Evolutionary conservation across 164 flowering plant genomes (phyloP).

Genomic region (Pachysandra terminalis): DNA sequence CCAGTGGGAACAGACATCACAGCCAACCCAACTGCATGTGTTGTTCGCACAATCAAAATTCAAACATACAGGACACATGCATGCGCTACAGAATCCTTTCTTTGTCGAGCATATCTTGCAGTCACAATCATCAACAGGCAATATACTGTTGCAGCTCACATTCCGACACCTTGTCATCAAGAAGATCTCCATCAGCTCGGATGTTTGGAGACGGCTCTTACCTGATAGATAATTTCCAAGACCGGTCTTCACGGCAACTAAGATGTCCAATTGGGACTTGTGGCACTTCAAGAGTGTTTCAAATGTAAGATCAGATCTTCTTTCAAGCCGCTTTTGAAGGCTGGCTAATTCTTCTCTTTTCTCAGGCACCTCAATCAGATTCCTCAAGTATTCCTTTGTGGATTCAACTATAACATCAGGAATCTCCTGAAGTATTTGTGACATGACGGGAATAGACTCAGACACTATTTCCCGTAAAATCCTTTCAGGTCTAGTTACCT

Average conservation of each 20-base stretch:
- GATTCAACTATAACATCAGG: conserved; percentile 50
- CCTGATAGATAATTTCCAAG: conserved; percentile 42
- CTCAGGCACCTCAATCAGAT: conserved; percentile 46
- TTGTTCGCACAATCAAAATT: conserved; percentile 82
- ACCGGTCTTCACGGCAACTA: conserved; percentile 74
- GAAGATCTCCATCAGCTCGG: conserved; percentile 78
- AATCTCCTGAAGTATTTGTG: conserved; percentile 57
- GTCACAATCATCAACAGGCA: conserved; percentile 94
- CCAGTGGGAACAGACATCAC: conserved; percentile 94
- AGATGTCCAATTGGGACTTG: conserved; percentile 60
- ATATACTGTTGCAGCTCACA: conserved; percentile 54
- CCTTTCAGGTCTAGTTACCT: conserved; percentile 55
- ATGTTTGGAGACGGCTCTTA: conserved; percentile 31
- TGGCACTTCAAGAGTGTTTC: conserved; percentile 66
- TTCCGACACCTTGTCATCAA: conserved; percentile 67
- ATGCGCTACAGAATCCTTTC: conserved; percentile 89
- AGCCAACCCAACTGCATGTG: conserved; percentile 99
- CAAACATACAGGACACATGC: conserved; percentile 92
- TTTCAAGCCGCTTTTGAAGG: conserved; percentile 59
- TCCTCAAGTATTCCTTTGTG: conserved; percentile 58
- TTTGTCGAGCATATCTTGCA: conserved; percentile 85
- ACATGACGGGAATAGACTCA: conserved; percentile 56
- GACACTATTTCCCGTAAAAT: conserved; percentile 62
- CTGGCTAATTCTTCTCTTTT: conserved; percentile 52
- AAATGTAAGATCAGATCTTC: conserved; percentile 67